Evolutionary conservation across 805 yeast genomes (phyloP).

Genomic region (Saturnispora silvae): DNA sequence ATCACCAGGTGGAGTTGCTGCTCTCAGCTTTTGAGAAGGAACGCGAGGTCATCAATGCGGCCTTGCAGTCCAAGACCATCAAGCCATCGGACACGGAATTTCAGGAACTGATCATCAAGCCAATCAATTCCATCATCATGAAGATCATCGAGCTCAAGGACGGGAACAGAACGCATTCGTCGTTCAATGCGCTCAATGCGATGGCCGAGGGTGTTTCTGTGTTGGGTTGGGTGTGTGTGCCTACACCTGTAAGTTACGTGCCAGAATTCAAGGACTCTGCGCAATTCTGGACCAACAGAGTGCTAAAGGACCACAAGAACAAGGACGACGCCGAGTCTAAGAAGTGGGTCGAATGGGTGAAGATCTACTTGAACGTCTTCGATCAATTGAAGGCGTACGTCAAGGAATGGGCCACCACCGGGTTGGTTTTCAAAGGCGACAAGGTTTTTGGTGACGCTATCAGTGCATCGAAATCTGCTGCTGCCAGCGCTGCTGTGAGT

Average conservation of each 20-base stretch:
- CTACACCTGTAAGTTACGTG: slow-evolving; percentile 64
- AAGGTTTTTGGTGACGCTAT: slow-evolving; percentile 54
- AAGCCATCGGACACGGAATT: slow-evolving; percentile 43
- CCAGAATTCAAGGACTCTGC: slow-evolving; percentile 85
- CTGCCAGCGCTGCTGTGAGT: slow-evolving; percentile 15
- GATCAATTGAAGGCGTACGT: slow-evolving; percentile 64
- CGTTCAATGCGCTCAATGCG: slow-evolving; percentile 64
- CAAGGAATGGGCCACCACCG: slow-evolving; percentile 70
- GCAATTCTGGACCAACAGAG: slow-evolving; percentile 88
- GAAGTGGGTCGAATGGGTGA: slow-evolving; percentile 62
- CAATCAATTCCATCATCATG: slow-evolving; percentile 54
- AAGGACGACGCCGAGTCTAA: slow-evolving; percentile 36
- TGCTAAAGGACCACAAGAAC: slow-evolving; percentile 74
- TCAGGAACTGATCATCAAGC: slow-evolving; percentile 42
- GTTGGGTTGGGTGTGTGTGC: slow-evolving; percentile 79
- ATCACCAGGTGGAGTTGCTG: slow-evolving; percentile 40
- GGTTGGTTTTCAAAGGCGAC: slow-evolving; percentile 66
- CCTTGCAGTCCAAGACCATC: slow-evolving; percentile 55
- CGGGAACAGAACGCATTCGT: slow-evolving; percentile 54
- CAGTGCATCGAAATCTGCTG: slow-evolving; percentile 10
- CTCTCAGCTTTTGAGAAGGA: slow-evolving; percentile 50
- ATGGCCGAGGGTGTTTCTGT: slow-evolving; percentile 85
- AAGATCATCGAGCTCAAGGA: slow-evolving; percentile 61
- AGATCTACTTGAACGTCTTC: slow-evolving; percentile 48
- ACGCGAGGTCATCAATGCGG: slow-evolving; percentile 47